Conservation (phyloP, 805 yeast species). For the Schwanniomyces occidentalis region DNA sequence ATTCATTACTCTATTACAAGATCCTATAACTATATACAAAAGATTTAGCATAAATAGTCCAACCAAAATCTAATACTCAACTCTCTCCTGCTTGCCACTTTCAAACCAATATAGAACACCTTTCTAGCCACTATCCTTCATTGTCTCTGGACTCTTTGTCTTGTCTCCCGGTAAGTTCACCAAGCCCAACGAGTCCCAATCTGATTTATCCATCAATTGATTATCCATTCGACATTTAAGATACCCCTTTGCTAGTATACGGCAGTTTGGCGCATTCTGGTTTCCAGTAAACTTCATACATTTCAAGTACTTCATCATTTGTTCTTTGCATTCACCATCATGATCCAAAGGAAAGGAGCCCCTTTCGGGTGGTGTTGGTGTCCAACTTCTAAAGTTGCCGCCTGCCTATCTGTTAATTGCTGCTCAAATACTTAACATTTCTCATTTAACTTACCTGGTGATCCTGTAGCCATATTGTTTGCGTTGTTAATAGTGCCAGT, state of each 20-base stretch:
- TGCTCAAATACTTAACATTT: background rate
- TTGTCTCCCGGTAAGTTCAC: slow-evolving; percentile 41
- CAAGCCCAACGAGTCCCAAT: slow-evolving; percentile 46
- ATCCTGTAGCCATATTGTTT: slow-evolving; percentile 38
- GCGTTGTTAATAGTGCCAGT: too few species aligned
- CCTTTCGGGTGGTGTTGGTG: slow-evolving; percentile 92
- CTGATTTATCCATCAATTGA: slow-evolving; percentile 41
- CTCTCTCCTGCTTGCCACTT: too few species aligned
- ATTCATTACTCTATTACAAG: too few species aligned
- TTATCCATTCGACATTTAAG: slow-evolving; percentile 88
- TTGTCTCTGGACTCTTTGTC: slow-evolving; percentile 1
- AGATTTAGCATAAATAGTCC: too few species aligned
- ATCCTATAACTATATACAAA: too few species aligned
- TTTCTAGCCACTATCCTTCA: background rate
- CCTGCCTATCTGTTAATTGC: slow-evolving; percentile 13
- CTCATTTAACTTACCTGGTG: slow-evolving; percentile 29
- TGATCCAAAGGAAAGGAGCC: slow-evolving; percentile 97
- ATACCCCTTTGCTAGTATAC: slow-evolving; percentile 79
- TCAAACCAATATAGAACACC: too few species aligned
- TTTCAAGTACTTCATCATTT: slow-evolving; percentile 72
- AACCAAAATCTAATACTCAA: too few species aligned
- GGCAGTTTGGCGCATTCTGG: slow-evolving; percentile 88
- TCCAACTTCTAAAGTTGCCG: slow-evolving; percentile 40
- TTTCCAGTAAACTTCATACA: slow-evolving; percentile 80
- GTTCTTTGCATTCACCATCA: slow-evolving; percentile 71